Evolutionary conservation across 148 eudicot genomes (phyloP).

Genomic region (Vaccinium myrtillus): DNA sequence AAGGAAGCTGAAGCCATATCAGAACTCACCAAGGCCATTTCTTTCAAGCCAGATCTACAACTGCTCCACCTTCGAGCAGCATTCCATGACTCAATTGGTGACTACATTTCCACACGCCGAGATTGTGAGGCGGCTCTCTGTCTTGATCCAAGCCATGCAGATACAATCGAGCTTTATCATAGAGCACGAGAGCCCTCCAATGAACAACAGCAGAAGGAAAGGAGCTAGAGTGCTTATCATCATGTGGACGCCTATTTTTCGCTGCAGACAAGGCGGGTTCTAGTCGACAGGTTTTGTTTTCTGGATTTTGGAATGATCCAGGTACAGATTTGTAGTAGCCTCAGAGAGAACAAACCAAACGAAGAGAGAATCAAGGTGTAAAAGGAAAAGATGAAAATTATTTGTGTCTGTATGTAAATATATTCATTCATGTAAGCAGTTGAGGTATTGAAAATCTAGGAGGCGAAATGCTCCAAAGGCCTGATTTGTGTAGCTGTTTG

Average conservation of each 20-base stretch:
- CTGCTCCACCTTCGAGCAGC: conserved; percentile 75
- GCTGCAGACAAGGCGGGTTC: neutral
- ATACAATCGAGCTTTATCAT: conserved; percentile 54
- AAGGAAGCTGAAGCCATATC: conserved; percentile 64
- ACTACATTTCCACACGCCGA: conserved; percentile 36
- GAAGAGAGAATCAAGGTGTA: neutral
- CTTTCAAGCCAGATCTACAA: conserved; percentile 67
- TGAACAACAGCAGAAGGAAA: conserved; percentile 29
- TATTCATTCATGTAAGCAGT: conserved; percentile 9
- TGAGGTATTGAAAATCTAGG: neutral
- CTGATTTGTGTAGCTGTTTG: neutral
- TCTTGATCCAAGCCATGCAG: conserved; percentile 53
- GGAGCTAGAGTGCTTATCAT: neutral
- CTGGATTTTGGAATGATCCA: neutral
- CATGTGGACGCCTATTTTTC: conserved; percentile 18
- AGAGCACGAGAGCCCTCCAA: conserved; percentile 37
- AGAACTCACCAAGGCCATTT: conserved; percentile 61
- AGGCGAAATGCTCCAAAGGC: neutral
- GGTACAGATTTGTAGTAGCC: conserved; percentile 10
- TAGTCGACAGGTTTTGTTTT: conserved; percentile 12
- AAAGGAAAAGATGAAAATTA: neutral
- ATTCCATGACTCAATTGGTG: conserved; percentile 64
- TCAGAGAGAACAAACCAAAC: conserved; percentile 7
- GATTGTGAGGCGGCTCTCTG: conserved; percentile 76
- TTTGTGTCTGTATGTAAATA: conserved; percentile 14